Conservation (phyloP, 78 protist genomes). For the Trichosphaerium sp. region DNA sequence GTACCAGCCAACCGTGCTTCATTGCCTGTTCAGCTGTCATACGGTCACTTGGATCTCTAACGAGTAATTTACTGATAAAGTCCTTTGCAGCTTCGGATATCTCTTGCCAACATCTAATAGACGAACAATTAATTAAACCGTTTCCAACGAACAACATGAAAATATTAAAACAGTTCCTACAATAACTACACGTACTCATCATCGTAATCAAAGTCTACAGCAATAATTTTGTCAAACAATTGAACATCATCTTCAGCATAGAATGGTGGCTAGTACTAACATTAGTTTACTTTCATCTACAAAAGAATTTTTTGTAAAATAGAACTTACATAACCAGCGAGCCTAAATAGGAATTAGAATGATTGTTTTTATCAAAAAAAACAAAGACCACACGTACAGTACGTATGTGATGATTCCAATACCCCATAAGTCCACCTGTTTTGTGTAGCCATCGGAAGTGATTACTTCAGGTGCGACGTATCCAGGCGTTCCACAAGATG, state of each 20-base stretch:
- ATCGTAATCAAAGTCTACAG: constrained; percentile 54
- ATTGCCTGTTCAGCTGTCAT: constrained; percentile 38
- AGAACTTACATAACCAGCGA: constrained; percentile 62
- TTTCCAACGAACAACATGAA: too few species aligned
- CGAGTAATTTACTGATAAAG: constrained; percentile 39
- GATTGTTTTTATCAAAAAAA: background rate
- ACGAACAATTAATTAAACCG: too few species aligned
- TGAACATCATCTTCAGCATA: constrained; percentile 36
- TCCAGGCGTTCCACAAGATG: constrained; percentile 65
- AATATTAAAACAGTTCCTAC: too few species aligned
- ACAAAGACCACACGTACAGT: background rate
- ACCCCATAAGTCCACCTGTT: constrained; percentile 57
- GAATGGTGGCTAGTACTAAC: constrained; percentile 70
- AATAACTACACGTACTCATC: too few species aligned
- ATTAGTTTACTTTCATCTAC: too few species aligned
- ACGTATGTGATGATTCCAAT: constrained; percentile 64
- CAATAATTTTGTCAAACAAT: constrained; percentile 44
- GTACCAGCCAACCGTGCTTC: constrained; percentile 34
- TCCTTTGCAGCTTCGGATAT: constrained; percentile 15
- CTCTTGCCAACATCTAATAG: too few species aligned
- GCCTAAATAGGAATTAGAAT: background rate
- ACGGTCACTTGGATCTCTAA: constrained; percentile 48
- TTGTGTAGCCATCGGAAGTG: constrained; percentile 36
- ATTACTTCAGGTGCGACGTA: constrained; percentile 61
- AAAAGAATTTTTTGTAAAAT: too few species aligned